Evolutionary conservation across 495 filamentous ascomycete species (phyloP), one percentile per base, ranked within the genome.

Genomic region (Penicillium flavigenum): DNA sequence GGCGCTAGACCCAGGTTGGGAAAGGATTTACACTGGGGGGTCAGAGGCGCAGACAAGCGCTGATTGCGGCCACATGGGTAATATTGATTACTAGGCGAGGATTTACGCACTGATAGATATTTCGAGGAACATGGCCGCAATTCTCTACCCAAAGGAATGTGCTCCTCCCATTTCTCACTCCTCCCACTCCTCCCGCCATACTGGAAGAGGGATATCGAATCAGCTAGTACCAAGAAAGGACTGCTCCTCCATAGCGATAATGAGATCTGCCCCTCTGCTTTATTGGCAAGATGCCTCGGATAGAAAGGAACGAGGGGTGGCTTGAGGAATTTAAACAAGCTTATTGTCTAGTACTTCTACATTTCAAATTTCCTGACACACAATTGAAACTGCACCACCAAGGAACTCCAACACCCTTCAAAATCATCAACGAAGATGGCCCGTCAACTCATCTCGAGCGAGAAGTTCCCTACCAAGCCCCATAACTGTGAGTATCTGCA

Each of bases 391-490:
- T n/a, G 1, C 5, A 51, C 31, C 19, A 19, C 17, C 19, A 29
- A n/a, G 5, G 34, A 54, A 8, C 29, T 32, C 12, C 34, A 11
- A 17, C 17, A 17, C 36, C 31, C 31, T 29, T 47, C 3, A 41
- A 43, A 38, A n/a, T 19, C 22, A 32, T 16, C 54, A 71, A 62
- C 54, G 4, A 42, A 43, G 19, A 75, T 75, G 72, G 73, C 72
- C 27, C 70, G 72, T 53, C 60, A 75, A 61, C 72, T 75, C 58
- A 75, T 75, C 20, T 75, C 70, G 47, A 72, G 66, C 63, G 70
- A 72, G 20, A 75, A 75, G 49, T 75, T 75, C 58, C 72, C 72
- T 57, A 49, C 70, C 46, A 75, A 75, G 65, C 72, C 72, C 42
- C 72, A 75, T 54, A 75, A 75, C 62, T 75, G 72, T 74, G 31